Percentiles rank a stretch among this genome's conserved stretches.
Conservation (phyloP, 441 rosid species). For the Theobroma grandiflorum region DNA sequence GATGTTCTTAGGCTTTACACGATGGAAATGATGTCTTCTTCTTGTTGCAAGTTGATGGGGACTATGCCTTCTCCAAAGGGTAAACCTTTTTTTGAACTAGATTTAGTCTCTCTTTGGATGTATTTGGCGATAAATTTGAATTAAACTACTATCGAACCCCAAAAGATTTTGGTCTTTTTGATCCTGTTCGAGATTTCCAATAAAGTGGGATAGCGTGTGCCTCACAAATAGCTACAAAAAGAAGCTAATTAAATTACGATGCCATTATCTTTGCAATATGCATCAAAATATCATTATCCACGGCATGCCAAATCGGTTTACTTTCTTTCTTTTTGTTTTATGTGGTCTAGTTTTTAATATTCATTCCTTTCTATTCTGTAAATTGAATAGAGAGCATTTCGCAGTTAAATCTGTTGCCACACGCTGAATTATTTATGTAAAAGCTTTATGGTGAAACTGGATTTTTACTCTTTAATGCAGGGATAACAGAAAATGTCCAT, state of each 20-base stretch:
- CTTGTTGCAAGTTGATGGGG: constrained; percentile 88
- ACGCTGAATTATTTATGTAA: constrained; percentile 19
- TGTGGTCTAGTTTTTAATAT: not conserved
- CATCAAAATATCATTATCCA: not conserved
- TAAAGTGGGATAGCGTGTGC: constrained; percentile 14
- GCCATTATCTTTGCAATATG: not conserved
- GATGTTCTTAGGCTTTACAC: constrained; percentile 74
- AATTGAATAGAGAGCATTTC: constrained; percentile 18
- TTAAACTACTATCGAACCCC: not conserved
- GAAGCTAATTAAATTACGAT: not conserved
- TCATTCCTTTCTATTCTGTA: constrained; percentile 12
- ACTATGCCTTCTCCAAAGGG: constrained; percentile 84
- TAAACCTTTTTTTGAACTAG: constrained; percentile 38
- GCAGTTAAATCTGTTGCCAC: not conserved
- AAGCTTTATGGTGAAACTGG: constrained; percentile 36
- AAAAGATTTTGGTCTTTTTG: not conserved
- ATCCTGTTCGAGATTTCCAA: constrained; percentile 5
- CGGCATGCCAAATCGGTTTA: not conserved
- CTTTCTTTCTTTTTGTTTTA: not conserved
- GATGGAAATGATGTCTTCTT: constrained; percentile 84
- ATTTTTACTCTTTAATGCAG: constrained; percentile 61
- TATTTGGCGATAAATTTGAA: not conserved
- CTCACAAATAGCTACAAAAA: constrained; percentile 2
- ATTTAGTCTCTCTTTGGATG: not conserved
- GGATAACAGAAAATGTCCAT: constrained; percentile 77